A percentile compares a stretch with the other conserved stretches of the same genome.
Evolutionary conservation across 345 rosid species (phyloP).

Genomic region (Eucalyptus grandis): DNA sequence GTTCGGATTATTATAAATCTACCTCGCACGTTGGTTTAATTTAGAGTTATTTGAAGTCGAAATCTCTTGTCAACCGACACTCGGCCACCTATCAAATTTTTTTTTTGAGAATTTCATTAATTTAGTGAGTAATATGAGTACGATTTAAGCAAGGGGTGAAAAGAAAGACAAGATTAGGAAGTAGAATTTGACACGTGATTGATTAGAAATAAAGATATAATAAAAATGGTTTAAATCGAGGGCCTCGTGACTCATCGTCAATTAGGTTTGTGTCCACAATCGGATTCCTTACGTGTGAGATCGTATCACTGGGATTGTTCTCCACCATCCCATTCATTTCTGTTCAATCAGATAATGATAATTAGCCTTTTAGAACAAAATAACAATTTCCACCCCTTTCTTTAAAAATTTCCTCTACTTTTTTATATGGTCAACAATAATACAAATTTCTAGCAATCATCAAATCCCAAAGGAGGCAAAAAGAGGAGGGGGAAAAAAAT

Average conservation of each 20-base stretch:
- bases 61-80: background rate
- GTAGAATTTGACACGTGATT: background rate
- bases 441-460: background rate
- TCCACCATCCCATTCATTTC: background rate
- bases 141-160: background rate
- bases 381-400: too few species aligned
- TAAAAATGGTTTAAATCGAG: background rate
- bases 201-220: background rate
- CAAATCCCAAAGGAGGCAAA: background rate
- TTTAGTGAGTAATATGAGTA: background rate
- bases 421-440: background rate
- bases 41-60: background rate
- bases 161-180: background rate
- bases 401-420: background rate
- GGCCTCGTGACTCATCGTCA: background rate
- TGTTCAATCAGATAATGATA: background rate
- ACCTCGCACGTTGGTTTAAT: background rate
- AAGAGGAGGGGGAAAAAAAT: background rate
- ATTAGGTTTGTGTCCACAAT: background rate
- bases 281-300: background rate
- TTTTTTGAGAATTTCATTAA: background rate
- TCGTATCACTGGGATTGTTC: background rate
- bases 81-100: background rate
- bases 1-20: background rate
- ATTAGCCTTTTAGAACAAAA: background rate